A percentile compares a stretch with the other conserved stretches of the same genome.
phyloP scores from a whole-genome alignment of 2,329 filamentous ascomycete species.

The Macrophomina tecta region DNA sequence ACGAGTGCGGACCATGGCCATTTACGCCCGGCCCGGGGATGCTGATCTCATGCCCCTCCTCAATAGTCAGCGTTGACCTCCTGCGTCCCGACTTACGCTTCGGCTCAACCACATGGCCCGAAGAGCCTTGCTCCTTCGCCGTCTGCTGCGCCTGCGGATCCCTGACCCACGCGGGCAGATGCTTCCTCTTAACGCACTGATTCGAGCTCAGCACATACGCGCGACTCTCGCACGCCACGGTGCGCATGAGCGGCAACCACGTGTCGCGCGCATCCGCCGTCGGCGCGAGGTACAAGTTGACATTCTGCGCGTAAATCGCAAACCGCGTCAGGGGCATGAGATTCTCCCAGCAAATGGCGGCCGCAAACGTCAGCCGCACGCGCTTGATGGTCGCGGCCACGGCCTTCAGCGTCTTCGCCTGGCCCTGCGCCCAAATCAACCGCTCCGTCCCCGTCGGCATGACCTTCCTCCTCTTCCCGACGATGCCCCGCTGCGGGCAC shows the following conservation, averaged over 20 bases:
- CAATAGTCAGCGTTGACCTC: conserved; percentile 49
- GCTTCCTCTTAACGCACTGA: conserved; percentile 71
- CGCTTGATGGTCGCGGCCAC: conserved; percentile 81
- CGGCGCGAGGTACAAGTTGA: conserved; percentile 89
- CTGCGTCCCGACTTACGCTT: conserved; percentile 36
- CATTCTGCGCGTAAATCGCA: conserved; percentile 83
- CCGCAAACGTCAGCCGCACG: conserved; percentile 77
- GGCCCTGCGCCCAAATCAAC: conserved; percentile 87
- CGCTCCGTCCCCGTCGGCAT: conserved; percentile 89
- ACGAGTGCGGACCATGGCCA: conserved; percentile 7
- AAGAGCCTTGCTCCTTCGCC: conserved; percentile 14
- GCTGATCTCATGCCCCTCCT: conserved; percentile 56
- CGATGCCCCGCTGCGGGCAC: conserved; percentile 71
- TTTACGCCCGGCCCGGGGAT: conserved; percentile 41
- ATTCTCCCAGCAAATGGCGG: conserved; percentile 96
- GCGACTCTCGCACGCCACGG: conserved; percentile 79
- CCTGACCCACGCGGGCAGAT: conserved; percentile 65
- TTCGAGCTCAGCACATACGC: conserved; percentile 88
- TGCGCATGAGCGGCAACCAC: conserved; percentile 83
- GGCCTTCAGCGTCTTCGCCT: conserved; percentile 76
- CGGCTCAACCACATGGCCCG: conserved; percentile 27
- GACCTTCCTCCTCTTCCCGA: conserved; percentile 90
- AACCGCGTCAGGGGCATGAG: conserved; percentile 92
- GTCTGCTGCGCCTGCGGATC: conserved; percentile 7
- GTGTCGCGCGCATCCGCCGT: conserved; percentile 85